phyloP scores from a whole-genome alignment of 2,329 filamentous ascomycete species.

The Claviceps sorghi region DNA sequence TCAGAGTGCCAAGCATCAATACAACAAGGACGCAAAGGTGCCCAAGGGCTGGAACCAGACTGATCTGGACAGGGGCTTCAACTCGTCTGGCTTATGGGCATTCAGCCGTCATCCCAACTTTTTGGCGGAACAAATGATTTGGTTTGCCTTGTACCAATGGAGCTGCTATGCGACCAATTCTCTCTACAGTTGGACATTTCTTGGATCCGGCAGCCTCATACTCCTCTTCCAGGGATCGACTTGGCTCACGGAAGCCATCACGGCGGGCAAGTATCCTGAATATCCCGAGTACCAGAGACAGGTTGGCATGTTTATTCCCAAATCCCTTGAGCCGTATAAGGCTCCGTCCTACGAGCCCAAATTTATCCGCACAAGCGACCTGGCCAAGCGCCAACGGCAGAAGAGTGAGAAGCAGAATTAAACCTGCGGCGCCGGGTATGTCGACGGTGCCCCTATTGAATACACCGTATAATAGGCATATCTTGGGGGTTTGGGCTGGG shows the following conservation, averaged over 20 bases:
- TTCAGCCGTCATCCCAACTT: constrained; percentile 93
- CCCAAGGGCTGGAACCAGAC: constrained; percentile 49
- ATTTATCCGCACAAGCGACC: constrained; percentile 35
- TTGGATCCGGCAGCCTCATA: constrained; percentile 56
- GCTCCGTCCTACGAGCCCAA: constrained; percentile 25
- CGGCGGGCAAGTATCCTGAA: constrained; percentile 69
- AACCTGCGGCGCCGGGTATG: not conserved
- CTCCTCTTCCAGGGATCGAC: constrained; percentile 82
- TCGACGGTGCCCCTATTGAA: not conserved
- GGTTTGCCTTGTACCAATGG: constrained; percentile 84
- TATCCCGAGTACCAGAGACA: constrained; percentile 72
- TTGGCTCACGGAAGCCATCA: constrained; percentile 72
- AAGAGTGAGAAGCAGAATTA: constrained; percentile 24
- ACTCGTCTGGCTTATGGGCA: constrained; percentile 70
- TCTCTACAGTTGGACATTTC: constrained; percentile 63
- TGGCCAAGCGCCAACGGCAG: constrained; percentile 29
- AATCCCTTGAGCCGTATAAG: constrained; percentile 27
- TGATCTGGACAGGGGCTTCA: constrained; percentile 82
- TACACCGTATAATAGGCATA: not conserved
- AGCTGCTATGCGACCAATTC: constrained; percentile 57
- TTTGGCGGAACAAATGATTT: constrained; percentile 77
- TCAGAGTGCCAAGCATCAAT: constrained; percentile 66
- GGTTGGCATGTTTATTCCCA: constrained; percentile 74
- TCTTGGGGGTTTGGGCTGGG: no score
- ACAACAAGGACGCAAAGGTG: constrained; percentile 58